A percentile compares a stretch with the other conserved stretches of the same genome.
phyloP scores from a whole-genome alignment of 2,329 filamentous ascomycete genomes.

The Epichloe sibirici region DNA sequence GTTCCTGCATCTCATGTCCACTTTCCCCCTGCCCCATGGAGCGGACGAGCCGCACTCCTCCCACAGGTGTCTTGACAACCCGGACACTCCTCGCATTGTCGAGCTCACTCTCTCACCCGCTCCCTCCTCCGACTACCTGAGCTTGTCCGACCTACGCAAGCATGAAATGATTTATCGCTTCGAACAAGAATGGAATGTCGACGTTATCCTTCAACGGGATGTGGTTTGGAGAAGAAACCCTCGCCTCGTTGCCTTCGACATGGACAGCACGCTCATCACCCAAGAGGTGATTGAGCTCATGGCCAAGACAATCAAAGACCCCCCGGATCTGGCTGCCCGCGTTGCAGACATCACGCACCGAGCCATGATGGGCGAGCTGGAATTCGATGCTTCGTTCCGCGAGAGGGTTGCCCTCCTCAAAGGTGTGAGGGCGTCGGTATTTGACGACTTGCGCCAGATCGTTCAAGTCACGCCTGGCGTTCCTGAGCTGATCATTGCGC shows the following conservation, averaged over 20 bases:
- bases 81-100: slow-evolving; percentile 48
- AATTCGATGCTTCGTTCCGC: slow-evolving; percentile 75
- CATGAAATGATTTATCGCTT: slow-evolving; percentile 75
- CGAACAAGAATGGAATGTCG: slow-evolving; percentile 80
- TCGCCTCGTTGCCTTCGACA: slow-evolving; percentile 88
- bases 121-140: slow-evolving; percentile 49
- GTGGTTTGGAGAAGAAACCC: slow-evolving; percentile 66
- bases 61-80: slow-evolving; percentile 52
- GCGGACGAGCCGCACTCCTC: slow-evolving; percentile 44
- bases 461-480: slow-evolving; percentile 78
- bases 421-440: slow-evolving; percentile 67
- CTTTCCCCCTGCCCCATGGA: slow-evolving; percentile 39
- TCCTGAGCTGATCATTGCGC: slow-evolving; percentile 55
- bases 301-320: slow-evolving; percentile 60
- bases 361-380: slow-evolving; percentile 91
- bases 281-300: slow-evolving; percentile 97
- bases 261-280: slow-evolving; percentile 95
- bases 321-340: slow-evolving; percentile 61
- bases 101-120: slow-evolving; percentile 52
- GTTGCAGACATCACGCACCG: slow-evolving; percentile 84
- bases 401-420: slow-evolving; percentile 71
- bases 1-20: slow-evolving; percentile 54
- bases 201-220: slow-evolving; percentile 66
- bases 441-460: slow-evolving; percentile 60
- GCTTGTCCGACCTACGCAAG: slow-evolving; percentile 58